phyloP scores from a whole-genome alignment of 768 basidiomycete species.

The Albatrellus ellisii region DNA sequence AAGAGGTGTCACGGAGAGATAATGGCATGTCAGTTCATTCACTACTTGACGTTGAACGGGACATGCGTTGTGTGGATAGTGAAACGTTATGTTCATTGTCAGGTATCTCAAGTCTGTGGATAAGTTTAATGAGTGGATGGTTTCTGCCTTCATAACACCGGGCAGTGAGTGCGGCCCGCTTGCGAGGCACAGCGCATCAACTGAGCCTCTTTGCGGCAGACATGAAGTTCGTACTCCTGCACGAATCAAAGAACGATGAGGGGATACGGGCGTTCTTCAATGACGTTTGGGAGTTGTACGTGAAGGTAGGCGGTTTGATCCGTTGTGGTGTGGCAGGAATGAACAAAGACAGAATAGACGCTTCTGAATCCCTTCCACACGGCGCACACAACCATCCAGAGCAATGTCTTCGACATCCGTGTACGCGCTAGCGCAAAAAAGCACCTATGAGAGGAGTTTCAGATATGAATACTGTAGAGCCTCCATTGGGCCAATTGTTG shows the following conservation, averaged over 20 bases:
- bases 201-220: conserved; percentile 35
- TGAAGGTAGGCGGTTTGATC: conserved; percentile 53
- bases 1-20: conserved; percentile 82
- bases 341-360: conserved; percentile 35
- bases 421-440: conserved; percentile 82
- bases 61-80: too few species aligned
- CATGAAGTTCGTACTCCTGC: conserved; percentile 88
- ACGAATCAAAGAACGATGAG: conserved; percentile 95
- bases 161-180: conserved; percentile 52
- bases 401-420: conserved; percentile 67
- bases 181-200: neutral
- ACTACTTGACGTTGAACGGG: conserved; percentile 8
- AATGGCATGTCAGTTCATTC: conserved; percentile 50
- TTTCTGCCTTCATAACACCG: conserved; percentile 92
- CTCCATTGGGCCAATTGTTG: neutral
- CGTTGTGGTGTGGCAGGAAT: conserved; percentile 3
- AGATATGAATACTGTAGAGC: neutral
- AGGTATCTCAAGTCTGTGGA: conserved; percentile 96
- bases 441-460: conserved; percentile 36
- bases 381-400: conserved; percentile 73
- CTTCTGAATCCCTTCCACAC: conserved; percentile 95
- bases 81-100: conserved; percentile 3
- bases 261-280: conserved; percentile 87
- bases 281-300: conserved; percentile 95
- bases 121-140: conserved; percentile 98